Percentiles rank a stretch among this genome's conserved stretches.
Evolutionary conservation across 2,329 filamentous ascomycete genomes (phyloP).

Genomic region (Neonectria hederae): DNA sequence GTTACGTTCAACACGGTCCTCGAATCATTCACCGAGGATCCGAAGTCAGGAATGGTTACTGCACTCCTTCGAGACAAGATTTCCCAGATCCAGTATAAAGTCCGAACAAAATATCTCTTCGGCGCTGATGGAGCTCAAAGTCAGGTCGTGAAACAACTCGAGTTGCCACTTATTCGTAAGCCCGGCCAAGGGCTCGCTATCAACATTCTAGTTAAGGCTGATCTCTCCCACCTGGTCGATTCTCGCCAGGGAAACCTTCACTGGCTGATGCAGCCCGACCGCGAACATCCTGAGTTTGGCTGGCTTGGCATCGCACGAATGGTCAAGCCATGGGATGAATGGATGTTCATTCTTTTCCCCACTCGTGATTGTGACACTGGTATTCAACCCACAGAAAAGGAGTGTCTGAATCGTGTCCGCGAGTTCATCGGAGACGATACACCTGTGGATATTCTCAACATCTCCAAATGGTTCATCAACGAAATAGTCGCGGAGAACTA

Average conservation of each 20-base stretch:
- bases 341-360: conserved; percentile 67
- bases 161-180: conserved; percentile 51
- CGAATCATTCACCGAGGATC: no score
- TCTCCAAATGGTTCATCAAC: conserved; percentile 68
- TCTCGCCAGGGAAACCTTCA: conserved; percentile 67
- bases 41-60: no score
- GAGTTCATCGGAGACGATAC: conserved; percentile 65
- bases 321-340: conserved; percentile 72
- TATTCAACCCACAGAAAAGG: no score
- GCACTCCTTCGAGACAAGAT: no score
- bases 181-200: conserved; percentile 50
- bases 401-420: conserved; percentile 52
- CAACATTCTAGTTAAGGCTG: conserved; percentile 55
- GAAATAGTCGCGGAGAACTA: conserved; percentile 69
- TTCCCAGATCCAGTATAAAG: conserved; percentile 24
- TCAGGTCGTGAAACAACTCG: conserved; percentile 49
- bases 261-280: conserved; percentile 66
- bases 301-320: conserved; percentile 63
- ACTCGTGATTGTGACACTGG: no score
- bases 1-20: no score
- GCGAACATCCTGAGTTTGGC: conserved; percentile 60
- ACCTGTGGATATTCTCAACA: conserved; percentile 59
- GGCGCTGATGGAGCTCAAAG: conserved; percentile 61
- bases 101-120: conserved; percentile 63
- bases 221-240: conserved; percentile 59